A percentile compares a stretch with the other conserved stretches of the same genome.
phyloP scores from a whole-genome alignment of 768 basidiomycete species.

The Tremella yokohamensis region DNA sequence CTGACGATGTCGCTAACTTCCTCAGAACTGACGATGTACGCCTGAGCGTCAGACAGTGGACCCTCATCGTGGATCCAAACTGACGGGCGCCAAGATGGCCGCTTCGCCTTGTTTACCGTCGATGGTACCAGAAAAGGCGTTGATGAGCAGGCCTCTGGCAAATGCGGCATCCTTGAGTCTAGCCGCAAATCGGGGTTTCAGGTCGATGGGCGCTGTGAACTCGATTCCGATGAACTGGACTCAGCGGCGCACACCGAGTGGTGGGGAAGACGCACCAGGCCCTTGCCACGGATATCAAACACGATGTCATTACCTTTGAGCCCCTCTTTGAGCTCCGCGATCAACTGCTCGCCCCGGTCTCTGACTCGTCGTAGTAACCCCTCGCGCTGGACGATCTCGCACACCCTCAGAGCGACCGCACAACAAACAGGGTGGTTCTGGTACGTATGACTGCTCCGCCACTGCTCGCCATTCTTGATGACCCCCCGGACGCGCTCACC shows the following conservation, averaged over 20 bases:
- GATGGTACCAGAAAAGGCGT: background rate
- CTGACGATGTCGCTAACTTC: too few relatives aligned
- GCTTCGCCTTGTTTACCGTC: constrained; percentile 3
- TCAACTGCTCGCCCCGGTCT: constrained; percentile 19
- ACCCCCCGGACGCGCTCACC: constrained; percentile 8
- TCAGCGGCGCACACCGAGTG: background rate
- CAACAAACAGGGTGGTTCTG: constrained; percentile 28
- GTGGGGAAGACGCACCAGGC: constrained; percentile 14
- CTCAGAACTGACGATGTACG: too few relatives aligned
- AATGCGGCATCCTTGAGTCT: constrained; percentile 3
- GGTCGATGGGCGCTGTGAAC: background rate
- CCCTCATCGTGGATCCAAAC: background rate
- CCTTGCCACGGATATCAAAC: constrained; percentile 21
- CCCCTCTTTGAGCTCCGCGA: constrained; percentile 9
- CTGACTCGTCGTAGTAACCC: constrained; percentile 12
- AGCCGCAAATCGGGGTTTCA: background rate
- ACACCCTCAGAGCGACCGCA: constrained; percentile 20
- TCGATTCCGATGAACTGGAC: background rate
- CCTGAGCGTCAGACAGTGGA: too few relatives aligned
- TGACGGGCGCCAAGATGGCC: background rate
- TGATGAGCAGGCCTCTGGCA: background rate
- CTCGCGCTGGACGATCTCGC: constrained; percentile 22
- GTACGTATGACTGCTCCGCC: constrained; percentile 28
- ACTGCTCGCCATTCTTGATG: constrained; percentile 15
- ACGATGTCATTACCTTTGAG: constrained; percentile 9